Percentiles rank a stretch among this genome's conserved stretches.
Conservation (phyloP, 202 grass and related monocot genomes). For the Saccharum hybrid region DNA sequence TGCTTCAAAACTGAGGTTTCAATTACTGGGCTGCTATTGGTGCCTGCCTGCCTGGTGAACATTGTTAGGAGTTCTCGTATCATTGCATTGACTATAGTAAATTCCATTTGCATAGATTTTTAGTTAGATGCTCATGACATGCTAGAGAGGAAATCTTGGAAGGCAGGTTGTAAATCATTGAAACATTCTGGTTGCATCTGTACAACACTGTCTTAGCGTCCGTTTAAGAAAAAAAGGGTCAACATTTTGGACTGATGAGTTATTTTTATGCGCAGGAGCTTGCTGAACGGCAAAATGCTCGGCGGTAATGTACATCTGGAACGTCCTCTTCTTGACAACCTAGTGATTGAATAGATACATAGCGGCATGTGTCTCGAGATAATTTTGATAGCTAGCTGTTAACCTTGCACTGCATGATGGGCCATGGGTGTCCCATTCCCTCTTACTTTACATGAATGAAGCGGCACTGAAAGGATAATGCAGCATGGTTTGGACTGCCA, state of each 20-base stretch:
- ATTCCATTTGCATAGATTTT: not conserved
- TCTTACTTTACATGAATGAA: not conserved
- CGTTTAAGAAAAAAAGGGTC: not conserved
- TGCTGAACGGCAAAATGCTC: conserved; percentile 54
- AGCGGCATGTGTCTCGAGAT: conserved; percentile 23
- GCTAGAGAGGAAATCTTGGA: not conserved
- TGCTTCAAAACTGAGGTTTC: conserved; percentile 15
- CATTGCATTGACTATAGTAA: conserved; percentile 13
- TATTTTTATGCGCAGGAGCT: conserved; percentile 56
- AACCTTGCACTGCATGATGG: conserved; percentile 30
- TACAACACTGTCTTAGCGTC: not conserved
- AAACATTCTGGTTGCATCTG: not conserved
- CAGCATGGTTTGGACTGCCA: not conserved
- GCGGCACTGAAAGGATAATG: not conserved
- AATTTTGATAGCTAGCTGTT: conserved; percentile 44
- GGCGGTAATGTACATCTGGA: conserved; percentile 55
- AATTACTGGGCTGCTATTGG: not conserved
- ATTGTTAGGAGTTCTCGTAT: not conserved
- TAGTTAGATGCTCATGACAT: not conserved
- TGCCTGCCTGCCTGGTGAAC: not conserved
- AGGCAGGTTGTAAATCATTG: not conserved
- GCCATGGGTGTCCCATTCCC: not conserved
- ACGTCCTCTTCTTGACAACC: conserved; percentile 75
- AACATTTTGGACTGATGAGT: conserved; percentile 45
- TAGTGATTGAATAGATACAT: conserved; percentile 74